Conservation (phyloP, 495 filamentous ascomycete genomes). For the Xylaria telfairii region DNA sequence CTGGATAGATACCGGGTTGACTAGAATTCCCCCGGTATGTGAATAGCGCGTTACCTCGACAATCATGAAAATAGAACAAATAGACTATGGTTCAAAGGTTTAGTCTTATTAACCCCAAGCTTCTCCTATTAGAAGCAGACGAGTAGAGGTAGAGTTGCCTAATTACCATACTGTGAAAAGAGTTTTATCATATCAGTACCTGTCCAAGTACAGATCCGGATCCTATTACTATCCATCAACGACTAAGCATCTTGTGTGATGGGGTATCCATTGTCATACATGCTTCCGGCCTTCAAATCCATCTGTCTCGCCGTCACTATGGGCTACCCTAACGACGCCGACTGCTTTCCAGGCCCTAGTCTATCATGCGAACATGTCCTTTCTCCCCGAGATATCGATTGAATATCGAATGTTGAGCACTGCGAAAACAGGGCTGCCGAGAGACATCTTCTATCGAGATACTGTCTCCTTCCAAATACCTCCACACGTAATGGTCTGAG, state of each 20-base stretch:
- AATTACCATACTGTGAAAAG: background rate
- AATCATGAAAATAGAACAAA: background rate
- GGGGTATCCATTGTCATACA: background rate
- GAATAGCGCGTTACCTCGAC: background rate
- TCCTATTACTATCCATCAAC: slow-evolving; percentile 4
- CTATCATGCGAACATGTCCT: slow-evolving; percentile 21
- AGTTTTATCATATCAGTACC: background rate
- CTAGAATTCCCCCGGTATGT: background rate
- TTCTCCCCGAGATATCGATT: slow-evolving; percentile 13
- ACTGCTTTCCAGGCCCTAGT: slow-evolving; percentile 1
- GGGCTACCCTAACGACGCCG: background rate
- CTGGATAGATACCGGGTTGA: background rate
- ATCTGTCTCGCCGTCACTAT: slow-evolving; percentile 1
- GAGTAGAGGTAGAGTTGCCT: background rate
- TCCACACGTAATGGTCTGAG: slow-evolving; percentile 18
- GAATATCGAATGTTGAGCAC: background rate
- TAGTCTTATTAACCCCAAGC: background rate
- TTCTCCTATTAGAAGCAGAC: background rate
- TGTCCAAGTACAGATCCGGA: slow-evolving; percentile 6
- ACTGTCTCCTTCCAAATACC: slow-evolving; percentile 3
- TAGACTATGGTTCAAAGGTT: background rate
- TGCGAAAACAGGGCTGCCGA: background rate
- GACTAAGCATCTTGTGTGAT: background rate
- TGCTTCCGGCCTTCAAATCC: slow-evolving; percentile 7
- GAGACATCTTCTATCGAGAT: slow-evolving; percentile 19